Evolutionary conservation across 805 yeast genomes (phyloP), one percentile per base, ranked within the genome.

Genomic region (Spencermartinsiella europaea): DNA sequence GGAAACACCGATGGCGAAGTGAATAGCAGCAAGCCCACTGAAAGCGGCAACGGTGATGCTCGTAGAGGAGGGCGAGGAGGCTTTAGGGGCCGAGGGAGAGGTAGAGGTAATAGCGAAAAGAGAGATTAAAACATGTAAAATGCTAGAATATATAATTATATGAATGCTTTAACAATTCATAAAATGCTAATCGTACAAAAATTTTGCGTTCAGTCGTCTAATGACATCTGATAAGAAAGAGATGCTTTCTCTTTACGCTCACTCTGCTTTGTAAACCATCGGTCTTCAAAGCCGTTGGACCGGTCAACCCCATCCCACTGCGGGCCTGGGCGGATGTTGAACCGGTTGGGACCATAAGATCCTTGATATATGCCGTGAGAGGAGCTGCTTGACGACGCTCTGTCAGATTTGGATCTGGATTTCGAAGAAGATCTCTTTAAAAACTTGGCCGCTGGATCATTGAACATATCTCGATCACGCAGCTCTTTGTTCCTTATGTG

Each of bases 251-350:
- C 57, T 35, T 47, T 49, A 21, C 27, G 45, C 33, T 54, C 56
- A 28, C 52, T 47, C 22, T 59, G 62, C 37, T 51, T 52, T 21
- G 50, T 70, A 52, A 85, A 72, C 72, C 85, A 75, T 45, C 74
- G 69, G 41, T 67, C 69, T 60, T 90, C 98, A 64, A 85, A 90
- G 2, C 96, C 96, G 60, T 83, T 90, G 0, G 95, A 80, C 49
- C 98, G 68, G 64, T 87, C 90, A 1, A 90, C 81, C 0, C 97
- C 97, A 63, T 86, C 95, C 98, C 98, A 90, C 47, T 86, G 70
- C 53, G 71, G 70, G 0, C 97, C 96, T 0, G 96, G 95, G 3
- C 68, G 65, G 12, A 90, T 80, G 2, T 75, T 75, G 63, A 86
- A 90, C 47, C 98, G 68, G 60, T 90, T 90, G 17, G 76, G 77